These are phyloP conservation scores for Penicillium sumatraense DNA, from an alignment of 2,329 filamentous ascomycete species.

Conservation along the genomic window DNA sequence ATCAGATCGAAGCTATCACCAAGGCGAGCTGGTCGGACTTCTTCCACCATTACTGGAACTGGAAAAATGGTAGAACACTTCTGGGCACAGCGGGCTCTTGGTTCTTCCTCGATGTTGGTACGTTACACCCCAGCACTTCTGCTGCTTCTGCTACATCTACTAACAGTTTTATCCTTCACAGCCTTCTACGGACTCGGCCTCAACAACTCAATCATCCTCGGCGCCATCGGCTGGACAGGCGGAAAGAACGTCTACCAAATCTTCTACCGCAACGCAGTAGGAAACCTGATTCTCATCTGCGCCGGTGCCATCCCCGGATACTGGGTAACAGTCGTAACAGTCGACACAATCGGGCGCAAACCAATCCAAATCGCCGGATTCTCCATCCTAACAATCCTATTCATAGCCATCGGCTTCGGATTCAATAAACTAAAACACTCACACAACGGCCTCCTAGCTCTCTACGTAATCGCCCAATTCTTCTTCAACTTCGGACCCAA, in stretches of 20 bases:
- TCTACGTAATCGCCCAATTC: slow-evolving; percentile 69
- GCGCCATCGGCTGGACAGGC: slow-evolving; percentile 71
- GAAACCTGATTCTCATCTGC: slow-evolving; percentile 78
- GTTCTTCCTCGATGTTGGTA: slow-evolving; percentile 74
- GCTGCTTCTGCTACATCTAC: not conserved
- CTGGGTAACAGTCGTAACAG: slow-evolving; percentile 76
- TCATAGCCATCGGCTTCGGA: slow-evolving; percentile 66
- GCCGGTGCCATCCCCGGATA: slow-evolving; percentile 81
- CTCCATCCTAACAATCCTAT: slow-evolving; percentile 63
- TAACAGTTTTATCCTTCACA: slow-evolving; percentile 24
- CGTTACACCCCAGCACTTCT: slow-evolving; percentile 11
- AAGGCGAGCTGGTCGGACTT: slow-evolving; percentile 78
- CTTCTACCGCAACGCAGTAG: slow-evolving; percentile 75
- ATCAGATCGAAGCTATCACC: slow-evolving; percentile 62
- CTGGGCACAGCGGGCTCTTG: slow-evolving; percentile 83
- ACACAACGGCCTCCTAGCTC: slow-evolving; percentile 57
- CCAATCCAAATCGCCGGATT: slow-evolving; percentile 72
- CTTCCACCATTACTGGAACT: slow-evolving; percentile 68
- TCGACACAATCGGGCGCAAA: slow-evolving; percentile 77
- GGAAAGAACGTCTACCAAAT: slow-evolving; percentile 69
- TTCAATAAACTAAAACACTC: slow-evolving; percentile 43
- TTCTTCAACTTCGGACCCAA: slow-evolving; percentile 61
- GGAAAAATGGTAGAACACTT: slow-evolving; percentile 73
- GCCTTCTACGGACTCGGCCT: slow-evolving; percentile 72
- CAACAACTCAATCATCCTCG: slow-evolving; percentile 75